Conservation (phyloP, 108 stramenopile genomes). For the Chaetoceros muelleri region DNA sequence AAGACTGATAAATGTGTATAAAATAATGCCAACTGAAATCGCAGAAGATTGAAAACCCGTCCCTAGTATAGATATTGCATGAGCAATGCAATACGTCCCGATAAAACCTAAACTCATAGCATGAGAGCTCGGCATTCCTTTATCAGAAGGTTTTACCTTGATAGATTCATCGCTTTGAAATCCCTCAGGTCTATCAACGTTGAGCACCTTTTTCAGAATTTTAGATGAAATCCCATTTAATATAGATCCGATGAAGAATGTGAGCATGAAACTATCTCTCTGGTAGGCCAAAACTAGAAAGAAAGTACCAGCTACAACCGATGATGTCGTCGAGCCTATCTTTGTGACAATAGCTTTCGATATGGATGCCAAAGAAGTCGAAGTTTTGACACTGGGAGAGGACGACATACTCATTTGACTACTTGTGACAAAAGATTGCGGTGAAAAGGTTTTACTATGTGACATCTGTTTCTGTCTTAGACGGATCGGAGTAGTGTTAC, state of each 20-base stretch:
- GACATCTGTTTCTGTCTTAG: background rate
- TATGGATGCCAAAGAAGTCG: too few species aligned
- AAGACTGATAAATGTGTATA: conserved; percentile 43
- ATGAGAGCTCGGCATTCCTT: conserved; percentile 74
- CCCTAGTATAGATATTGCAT: background rate
- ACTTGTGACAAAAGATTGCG: too few species aligned
- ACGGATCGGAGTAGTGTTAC: background rate
- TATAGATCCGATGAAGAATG: conserved; percentile 68
- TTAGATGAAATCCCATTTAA: conserved; percentile 56
- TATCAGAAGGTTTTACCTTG: conserved; percentile 59
- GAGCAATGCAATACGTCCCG: conserved; percentile 25
- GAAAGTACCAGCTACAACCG: conserved; percentile 53
- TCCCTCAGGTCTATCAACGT: conserved; percentile 44
- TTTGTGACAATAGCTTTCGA: conserved; percentile 6
- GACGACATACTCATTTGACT: too few species aligned
- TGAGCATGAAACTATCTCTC: conserved; percentile 55
- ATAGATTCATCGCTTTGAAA: conserved; percentile 8
- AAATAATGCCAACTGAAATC: conserved; percentile 8
- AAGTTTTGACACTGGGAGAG: too few species aligned
- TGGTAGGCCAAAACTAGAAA: conserved; percentile 45
- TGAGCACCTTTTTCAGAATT: conserved; percentile 46
- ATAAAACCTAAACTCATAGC: conserved; percentile 86
- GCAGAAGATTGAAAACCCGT: conserved; percentile 6
- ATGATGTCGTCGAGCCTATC: conserved; percentile 62
- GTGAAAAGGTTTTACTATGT: background rate